These are phyloP conservation scores for Hordeum marinum DNA, from an alignment of 176 grass and related monocot species.

Conservation along the genomic window DNA sequence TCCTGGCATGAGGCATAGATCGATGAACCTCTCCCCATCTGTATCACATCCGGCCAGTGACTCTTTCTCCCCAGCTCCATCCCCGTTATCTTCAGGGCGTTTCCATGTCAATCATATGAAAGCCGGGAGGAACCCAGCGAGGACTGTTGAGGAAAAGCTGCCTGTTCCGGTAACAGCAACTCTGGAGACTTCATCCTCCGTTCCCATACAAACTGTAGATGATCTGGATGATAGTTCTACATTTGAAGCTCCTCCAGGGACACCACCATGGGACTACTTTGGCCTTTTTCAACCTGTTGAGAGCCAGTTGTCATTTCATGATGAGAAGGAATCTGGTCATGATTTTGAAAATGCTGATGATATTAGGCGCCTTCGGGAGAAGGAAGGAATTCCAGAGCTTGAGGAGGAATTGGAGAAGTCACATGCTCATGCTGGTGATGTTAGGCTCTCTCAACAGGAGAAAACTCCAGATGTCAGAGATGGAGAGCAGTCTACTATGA, in stretches of 20 bases:
- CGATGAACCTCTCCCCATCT: constrained; percentile 50
- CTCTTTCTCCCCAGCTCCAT: constrained; percentile 71
- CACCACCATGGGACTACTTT: constrained; percentile 94
- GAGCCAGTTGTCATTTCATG: constrained; percentile 57
- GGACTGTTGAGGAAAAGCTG: constrained; percentile 69
- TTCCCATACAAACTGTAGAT: constrained; percentile 28
- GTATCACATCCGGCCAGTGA: constrained; percentile 57
- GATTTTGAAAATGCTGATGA: constrained; percentile 74
- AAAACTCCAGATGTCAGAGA: constrained; percentile 57
- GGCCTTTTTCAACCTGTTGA: constrained; percentile 78
- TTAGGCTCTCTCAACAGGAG: constrained; percentile 36
- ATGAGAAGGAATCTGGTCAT: constrained; percentile 53
- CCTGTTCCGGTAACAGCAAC: constrained; percentile 61
- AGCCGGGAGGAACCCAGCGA: constrained; percentile 43
- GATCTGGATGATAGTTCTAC: constrained; percentile 64
- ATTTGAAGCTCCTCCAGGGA: constrained; percentile 58
- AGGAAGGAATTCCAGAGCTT: constrained; percentile 92
- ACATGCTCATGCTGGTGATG: constrained; percentile 45
- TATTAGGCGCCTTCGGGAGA: constrained; percentile 68
- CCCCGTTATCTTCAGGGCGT: constrained; percentile 53
- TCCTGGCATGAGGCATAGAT: constrained; percentile 44
- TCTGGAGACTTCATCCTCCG: constrained; percentile 48
- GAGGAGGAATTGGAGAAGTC: constrained; percentile 79
- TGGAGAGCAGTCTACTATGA: constrained; percentile 43
- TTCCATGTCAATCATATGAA: constrained; percentile 96